A percentile compares a stretch with the other conserved stretches of the same genome.
Conservation (phyloP, 2,329 filamentous ascomycete genomes). For the Hirsutella rhossiliensis region DNA sequence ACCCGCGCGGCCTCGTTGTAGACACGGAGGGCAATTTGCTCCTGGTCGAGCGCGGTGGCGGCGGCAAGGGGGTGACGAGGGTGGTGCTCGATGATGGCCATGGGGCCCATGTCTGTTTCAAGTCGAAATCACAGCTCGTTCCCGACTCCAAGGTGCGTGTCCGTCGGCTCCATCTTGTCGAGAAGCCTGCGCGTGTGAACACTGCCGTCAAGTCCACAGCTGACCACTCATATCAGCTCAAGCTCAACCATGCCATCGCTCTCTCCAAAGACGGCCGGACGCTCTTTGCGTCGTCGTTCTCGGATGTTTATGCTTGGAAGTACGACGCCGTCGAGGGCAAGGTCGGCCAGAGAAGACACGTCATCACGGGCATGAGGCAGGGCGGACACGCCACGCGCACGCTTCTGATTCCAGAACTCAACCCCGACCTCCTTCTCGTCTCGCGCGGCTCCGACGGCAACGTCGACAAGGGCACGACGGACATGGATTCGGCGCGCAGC, state of each 20-base stretch:
- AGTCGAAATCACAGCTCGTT: slow-evolving; percentile 15
- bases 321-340: slow-evolving; percentile 42
- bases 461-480: slow-evolving; percentile 36
- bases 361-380: slow-evolving; percentile 46
- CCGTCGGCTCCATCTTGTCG: not conserved
- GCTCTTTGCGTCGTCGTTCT: slow-evolving; percentile 36
- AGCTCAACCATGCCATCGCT: slow-evolving; percentile 39
- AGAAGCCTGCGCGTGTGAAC: not conserved
- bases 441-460: slow-evolving; percentile 48
- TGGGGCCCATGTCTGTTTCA: slow-evolving; percentile 15
- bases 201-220: no score
- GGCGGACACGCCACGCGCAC: slow-evolving; percentile 52
- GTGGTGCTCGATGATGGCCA: slow-evolving; percentile 19
- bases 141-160: not conserved
- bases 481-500: slow-evolving; percentile 39
- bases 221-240: not conserved
- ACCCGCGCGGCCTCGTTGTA: slow-evolving; percentile 20
- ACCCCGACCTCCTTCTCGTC: slow-evolving; percentile 44
- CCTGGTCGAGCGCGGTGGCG: slow-evolving; percentile 16
- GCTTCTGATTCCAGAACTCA: slow-evolving; percentile 40
- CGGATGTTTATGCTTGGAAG: slow-evolving; percentile 44
- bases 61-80: slow-evolving; percentile 17
- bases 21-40: slow-evolving; percentile 25
- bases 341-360: slow-evolving; percentile 25
- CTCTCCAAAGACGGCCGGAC: slow-evolving; percentile 32